Base-by-base conservation (phyloP, 192 early-diverging fungal genomes). In the Pilaira anomala region DNA sequence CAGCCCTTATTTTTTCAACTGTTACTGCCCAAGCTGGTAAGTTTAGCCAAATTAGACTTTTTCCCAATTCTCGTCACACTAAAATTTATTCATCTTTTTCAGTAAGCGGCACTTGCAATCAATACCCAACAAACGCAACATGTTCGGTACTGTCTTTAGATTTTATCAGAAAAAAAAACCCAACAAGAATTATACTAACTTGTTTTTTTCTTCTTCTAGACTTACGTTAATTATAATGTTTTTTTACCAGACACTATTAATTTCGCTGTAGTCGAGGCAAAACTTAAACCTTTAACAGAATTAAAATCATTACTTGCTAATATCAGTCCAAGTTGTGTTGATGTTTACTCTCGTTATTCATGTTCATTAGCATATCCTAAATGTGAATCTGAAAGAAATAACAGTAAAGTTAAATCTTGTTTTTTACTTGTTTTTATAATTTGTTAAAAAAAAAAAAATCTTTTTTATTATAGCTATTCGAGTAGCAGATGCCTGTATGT, bases 271-370 rank as follows among this genome's bases (percentile, higher is more conserved):
- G 25, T 58, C 14, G 56, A 58, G 41, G 22, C 33, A 21, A 33
- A 58, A 42, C 22, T 58, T 21, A 1, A 21, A 39, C 40, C 56
- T 4, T 58, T 58, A 42, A 36, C 22, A 25, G 33, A 58, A 7
- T 14, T 58, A 42, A 19, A 21, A 14, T 13, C 39, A 19, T 6
- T 21, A 12, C 36, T 58, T 58, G 36, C 29, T 2, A 13, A 36
- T 6, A n/a, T 58, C 24, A 42, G 56, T 42, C 56, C 56, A 24
- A 33, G 29, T 22, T 58, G 56, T 41, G 19, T 58, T 22, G 56
- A 58, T 58, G 56, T 36, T 14, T 58, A 41, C 41, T 28, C 56
- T 36, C 56, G 56, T 24, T 58, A 41, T 42, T 24, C 33, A 25
- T 58, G 56, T 58, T 36, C 56, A 2, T 36, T 36, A 13, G 18